phyloP scores from a whole-genome alignment of 371 early-diverging fungal species.

The Mortierella sp. region DNA sequence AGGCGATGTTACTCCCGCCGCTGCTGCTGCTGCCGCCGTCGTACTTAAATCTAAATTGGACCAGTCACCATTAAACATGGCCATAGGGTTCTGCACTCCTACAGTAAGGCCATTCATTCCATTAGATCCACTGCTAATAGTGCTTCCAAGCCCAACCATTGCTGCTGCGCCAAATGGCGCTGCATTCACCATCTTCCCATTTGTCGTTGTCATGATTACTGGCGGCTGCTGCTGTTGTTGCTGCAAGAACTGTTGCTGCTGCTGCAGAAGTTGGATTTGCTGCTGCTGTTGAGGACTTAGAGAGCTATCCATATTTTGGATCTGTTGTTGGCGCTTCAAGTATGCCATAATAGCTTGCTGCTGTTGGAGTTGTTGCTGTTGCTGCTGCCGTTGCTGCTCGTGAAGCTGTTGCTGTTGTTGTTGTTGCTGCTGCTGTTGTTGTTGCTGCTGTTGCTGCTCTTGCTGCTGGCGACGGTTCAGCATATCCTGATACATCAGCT shows the following conservation, averaged over 20 bases:
- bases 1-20: conserved; percentile 41
- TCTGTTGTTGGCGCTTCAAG: conserved; percentile 52
- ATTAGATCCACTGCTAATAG: conserved; percentile 21
- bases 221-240: conserved; percentile 35
- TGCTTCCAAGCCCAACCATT: conserved; percentile 23
- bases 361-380: conserved; percentile 43
- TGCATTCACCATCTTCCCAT: conserved; percentile 54
- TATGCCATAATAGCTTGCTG: conserved; percentile 56
- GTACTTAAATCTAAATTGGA: conserved; percentile 53
- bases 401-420: conserved; percentile 37
- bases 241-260: conserved; percentile 41
- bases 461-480: conserved; percentile 37
- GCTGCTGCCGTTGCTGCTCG: conserved; percentile 35
- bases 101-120: conserved; percentile 32
- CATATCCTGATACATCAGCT: conserved; percentile 57
- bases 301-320: conserved; percentile 50
- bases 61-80: conserved; percentile 57
- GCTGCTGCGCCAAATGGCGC: conserved; percentile 33
- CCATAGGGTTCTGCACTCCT: conserved; percentile 54
- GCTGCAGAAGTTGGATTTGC: conserved; percentile 46
- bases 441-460: conserved; percentile 5
- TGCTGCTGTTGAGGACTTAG: conserved; percentile 52
- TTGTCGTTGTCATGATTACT: conserved; percentile 55
- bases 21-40: conserved; percentile 47
- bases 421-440: conserved; percentile 47